A percentile compares a stretch with the other conserved stretches of the same genome.
These are phyloP conservation scores for Diplodia sapinea DNA, from an alignment of 2,329 filamentous ascomycete species.

Conservation along the genomic window DNA sequence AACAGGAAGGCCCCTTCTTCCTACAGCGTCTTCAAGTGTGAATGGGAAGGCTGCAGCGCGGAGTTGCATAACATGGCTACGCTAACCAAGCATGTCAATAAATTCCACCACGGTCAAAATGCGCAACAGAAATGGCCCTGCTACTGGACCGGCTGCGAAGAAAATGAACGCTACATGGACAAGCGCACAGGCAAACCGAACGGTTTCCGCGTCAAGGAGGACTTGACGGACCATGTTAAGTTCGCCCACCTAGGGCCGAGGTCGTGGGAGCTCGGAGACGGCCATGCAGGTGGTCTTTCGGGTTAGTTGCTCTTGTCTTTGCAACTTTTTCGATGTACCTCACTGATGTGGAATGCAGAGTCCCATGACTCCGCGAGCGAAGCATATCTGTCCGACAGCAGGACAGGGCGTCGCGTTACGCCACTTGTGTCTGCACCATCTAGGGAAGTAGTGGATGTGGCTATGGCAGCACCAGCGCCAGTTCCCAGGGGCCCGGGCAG, in stretches of 20 bases:
- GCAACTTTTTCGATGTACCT: conserved; percentile 2
- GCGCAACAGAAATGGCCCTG: conserved; percentile 40
- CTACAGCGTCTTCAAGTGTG: conserved; percentile 61
- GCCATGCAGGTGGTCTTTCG: conserved; percentile 59
- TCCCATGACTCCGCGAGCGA: conserved; percentile 28
- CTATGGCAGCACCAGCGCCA: background rate
- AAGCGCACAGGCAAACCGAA: conserved; percentile 33
- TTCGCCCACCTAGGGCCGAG: conserved; percentile 58
- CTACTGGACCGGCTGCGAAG: conserved; percentile 53
- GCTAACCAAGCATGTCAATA: conserved; percentile 64
- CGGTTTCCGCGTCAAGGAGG: conserved; percentile 47
- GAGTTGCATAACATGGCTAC: conserved; percentile 67
- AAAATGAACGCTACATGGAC: conserved; percentile 34
- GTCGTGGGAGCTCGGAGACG: conserved; percentile 66
- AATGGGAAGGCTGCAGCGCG: conserved; percentile 62
- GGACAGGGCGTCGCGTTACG: conserved; percentile 13
- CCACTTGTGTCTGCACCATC: conserved; percentile 9
- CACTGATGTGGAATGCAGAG: conserved; percentile 24
- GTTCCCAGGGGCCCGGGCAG: conserved; percentile 15
- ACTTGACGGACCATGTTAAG: conserved; percentile 60
- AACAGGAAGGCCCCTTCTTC: conserved; percentile 9
- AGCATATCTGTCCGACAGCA: conserved; percentile 18
- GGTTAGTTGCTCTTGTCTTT: conserved; percentile 48
- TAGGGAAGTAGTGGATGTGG: background rate
- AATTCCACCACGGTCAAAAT: conserved; percentile 52